Conservation (phyloP, 176 grass and related monocot species). For the Elymus sibiricus region DNA sequence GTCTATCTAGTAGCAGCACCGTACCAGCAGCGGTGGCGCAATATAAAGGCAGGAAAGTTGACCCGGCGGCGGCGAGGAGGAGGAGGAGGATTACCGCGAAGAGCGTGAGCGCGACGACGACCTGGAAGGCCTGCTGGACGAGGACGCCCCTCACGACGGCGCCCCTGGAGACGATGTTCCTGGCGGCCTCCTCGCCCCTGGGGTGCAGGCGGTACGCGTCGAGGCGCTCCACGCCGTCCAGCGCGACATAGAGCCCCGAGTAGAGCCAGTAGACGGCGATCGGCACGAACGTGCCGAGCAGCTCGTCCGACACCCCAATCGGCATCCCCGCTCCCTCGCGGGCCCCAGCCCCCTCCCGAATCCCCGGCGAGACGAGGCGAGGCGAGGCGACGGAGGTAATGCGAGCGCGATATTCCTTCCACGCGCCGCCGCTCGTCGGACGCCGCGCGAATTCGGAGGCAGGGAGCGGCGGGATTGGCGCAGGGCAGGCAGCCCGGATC, state of each 20-base stretch:
- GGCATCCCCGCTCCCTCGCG: slow-evolving; percentile 24
- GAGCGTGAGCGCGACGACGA: slow-evolving; percentile 67
- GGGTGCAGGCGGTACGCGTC: slow-evolving; percentile 67
- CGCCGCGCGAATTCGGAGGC: background rate
- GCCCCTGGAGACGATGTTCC: slow-evolving; percentile 63
- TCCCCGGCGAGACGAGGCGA: background rate
- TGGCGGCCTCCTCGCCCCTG: slow-evolving; percentile 57
- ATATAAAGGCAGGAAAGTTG: background rate
- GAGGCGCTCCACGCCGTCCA: slow-evolving; percentile 44
- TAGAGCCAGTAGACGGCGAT: slow-evolving; percentile 87
- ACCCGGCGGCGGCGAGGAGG: background rate
- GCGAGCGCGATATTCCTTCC: background rate
- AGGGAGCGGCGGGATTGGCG: background rate
- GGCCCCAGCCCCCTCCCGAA: background rate
- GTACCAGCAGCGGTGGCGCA: background rate
- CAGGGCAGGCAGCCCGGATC: slow-evolving; percentile 27
- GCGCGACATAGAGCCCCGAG: slow-evolving; percentile 61
- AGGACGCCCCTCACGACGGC: slow-evolving; percentile 79
- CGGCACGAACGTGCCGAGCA: slow-evolving; percentile 86
- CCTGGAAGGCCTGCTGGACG: slow-evolving; percentile 84
- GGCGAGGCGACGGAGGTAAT: background rate
- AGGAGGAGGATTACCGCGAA: slow-evolving; percentile 54
- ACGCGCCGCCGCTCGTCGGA: background rate
- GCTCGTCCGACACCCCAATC: slow-evolving; percentile 76
- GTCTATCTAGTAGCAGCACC: background rate